Percentiles rank a stretch among this genome's conserved stretches.
phyloP scores from a whole-genome alignment of 768 basidiomycete species.

The Cyclocybe aegerita region DNA sequence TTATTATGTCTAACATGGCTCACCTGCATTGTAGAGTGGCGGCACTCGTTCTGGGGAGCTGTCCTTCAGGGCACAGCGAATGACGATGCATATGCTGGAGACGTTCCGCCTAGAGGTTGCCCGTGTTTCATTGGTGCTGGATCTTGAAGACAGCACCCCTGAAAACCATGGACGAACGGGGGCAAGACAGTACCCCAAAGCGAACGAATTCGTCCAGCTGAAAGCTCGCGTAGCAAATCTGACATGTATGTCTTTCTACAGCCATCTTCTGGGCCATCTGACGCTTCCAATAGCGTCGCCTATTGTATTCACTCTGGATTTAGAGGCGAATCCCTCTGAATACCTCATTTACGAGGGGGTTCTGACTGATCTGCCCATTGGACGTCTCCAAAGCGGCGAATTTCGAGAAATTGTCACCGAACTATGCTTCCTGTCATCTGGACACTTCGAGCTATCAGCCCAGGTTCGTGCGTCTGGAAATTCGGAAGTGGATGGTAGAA shows the following conservation, averaged over 20 bases:
- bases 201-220: conserved; percentile 67
- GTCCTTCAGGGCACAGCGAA: conserved; percentile 72
- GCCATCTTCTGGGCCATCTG: neutral
- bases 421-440: conserved; percentile 73
- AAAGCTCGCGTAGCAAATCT: conserved; percentile 58
- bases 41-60: conserved; percentile 76
- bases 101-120: conserved; percentile 69
- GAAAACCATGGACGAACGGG: conserved; percentile 20
- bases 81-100: conserved; percentile 80
- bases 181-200: conserved; percentile 48
- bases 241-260: conserved; percentile 49
- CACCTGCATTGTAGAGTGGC: conserved; percentile 54
- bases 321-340: conserved; percentile 57
- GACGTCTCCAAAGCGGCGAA: conserved; percentile 57
- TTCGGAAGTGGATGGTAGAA: conserved; percentile 26
- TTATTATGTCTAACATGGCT: neutral
- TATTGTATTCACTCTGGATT: conserved; percentile 51
- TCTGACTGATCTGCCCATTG: conserved; percentile 59
- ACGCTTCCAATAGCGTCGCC: conserved; percentile 41
- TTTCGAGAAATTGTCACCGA: conserved; percentile 51
- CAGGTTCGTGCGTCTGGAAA: conserved; percentile 36
- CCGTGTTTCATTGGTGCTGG: conserved; percentile 55
- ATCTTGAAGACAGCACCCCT: conserved; percentile 22
- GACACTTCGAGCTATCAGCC: conserved; percentile 56
- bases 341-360: conserved; percentile 72